A percentile compares a stretch with the other conserved stretches of the same genome.
phyloP scores from a whole-genome alignment of 495 filamentous ascomycete genomes.

The Articulospora tetracladia region DNA sequence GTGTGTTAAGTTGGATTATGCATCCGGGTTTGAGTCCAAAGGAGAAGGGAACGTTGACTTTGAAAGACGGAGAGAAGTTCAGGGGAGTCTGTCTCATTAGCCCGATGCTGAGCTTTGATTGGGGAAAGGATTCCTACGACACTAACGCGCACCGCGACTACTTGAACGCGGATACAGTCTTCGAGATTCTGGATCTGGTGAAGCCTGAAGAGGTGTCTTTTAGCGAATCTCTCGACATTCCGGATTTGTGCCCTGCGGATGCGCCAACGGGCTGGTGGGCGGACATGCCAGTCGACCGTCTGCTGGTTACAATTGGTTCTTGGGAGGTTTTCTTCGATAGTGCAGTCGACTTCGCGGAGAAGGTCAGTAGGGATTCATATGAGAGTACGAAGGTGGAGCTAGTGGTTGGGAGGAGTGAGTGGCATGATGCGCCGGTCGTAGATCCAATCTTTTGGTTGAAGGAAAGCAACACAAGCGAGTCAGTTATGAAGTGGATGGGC shows the following conservation, averaged over 20 bases:
- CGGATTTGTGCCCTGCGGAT: conserved; percentile 3
- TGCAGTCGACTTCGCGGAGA: conserved; percentile 4
- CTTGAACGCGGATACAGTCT: neutral
- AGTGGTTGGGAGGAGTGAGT: conserved; percentile 4
- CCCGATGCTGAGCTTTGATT: conserved; percentile 13
- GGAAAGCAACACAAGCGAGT: neutral
- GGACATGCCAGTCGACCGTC: neutral
- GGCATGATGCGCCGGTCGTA: conserved; percentile 1
- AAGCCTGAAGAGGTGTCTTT: conserved; percentile 2
- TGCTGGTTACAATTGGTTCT: neutral
- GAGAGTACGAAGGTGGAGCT: conserved; percentile 6
- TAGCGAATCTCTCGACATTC: conserved; percentile 1
- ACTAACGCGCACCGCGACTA: neutral
- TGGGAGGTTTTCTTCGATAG: conserved; percentile 13
- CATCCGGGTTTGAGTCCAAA: neutral
- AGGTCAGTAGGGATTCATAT: neutral
- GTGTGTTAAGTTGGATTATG: conserved; percentile 49
- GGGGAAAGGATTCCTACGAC: conserved; percentile 6
- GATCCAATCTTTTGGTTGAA: conserved; percentile 1
- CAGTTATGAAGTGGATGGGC: conserved; percentile 10
- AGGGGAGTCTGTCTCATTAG: conserved; percentile 6
- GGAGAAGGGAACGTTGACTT: neutral
- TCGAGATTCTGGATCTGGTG: conserved; percentile 1
- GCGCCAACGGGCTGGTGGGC: conserved; percentile 8
- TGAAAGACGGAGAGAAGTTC: neutral